Conservation (phyloP, 2,329 filamentous ascomycete species). For the Kalaharituber pfeilii region DNA sequence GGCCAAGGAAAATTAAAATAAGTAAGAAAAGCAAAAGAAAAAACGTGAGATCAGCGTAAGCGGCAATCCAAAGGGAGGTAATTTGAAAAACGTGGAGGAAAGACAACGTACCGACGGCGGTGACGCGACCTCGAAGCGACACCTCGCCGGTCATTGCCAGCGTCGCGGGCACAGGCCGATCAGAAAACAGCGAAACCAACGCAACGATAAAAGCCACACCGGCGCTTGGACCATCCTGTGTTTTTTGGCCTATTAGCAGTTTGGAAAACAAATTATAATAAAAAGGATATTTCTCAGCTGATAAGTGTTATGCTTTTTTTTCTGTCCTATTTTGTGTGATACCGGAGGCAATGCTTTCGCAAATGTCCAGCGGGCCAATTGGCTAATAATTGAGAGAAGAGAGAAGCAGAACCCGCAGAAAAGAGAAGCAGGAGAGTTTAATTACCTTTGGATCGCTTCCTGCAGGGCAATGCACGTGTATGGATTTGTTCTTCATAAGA, state of each 20-base stretch:
- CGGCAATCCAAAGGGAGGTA: no score
- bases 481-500: slow-evolving; percentile 85
- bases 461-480: slow-evolving; percentile 91
- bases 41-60: neutral
- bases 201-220: slow-evolving; percentile 90
- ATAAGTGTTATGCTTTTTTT: slow-evolving; percentile 27
- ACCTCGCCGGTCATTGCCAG: slow-evolving; percentile 84
- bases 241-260: neutral
- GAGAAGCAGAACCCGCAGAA: slow-evolving; percentile 1
- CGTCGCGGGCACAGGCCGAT: slow-evolving; percentile 69
- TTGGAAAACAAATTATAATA: no score
- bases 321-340: no score
- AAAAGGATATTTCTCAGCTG: slow-evolving; percentile 23
- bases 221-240: slow-evolving; percentile 40
- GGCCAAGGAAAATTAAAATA: slow-evolving; percentile 2
- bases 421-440: neutral
- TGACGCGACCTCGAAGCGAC: slow-evolving; percentile 62
- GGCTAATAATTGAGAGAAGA: slow-evolving; percentile 14
- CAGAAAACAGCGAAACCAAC: slow-evolving; percentile 74
- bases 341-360: neutral
- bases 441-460: slow-evolving; percentile 93
- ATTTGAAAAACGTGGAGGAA: slow-evolving; percentile 5
- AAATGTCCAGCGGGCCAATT: neutral
- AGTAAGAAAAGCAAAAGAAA: slow-evolving; percentile 9
- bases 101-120: slow-evolving; percentile 50